Conservation (phyloP, 2,329 filamentous ascomycete genomes). For the Neofusicoccum kwambonambiense region DNA sequence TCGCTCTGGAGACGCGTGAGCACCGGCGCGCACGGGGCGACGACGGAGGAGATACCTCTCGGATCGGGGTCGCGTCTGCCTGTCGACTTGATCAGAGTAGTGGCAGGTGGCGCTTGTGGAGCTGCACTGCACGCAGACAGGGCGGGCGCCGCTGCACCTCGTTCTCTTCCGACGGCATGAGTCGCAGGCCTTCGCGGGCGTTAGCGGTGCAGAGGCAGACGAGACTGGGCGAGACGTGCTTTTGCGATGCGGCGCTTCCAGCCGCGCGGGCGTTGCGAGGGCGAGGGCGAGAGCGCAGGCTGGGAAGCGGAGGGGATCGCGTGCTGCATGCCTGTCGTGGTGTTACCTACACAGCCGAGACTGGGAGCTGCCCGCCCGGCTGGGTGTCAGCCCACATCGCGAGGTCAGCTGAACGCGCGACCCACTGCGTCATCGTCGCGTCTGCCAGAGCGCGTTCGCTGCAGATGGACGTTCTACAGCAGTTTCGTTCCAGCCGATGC, state of each 20-base stretch:
- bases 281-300: background rate
- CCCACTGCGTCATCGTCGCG: background rate
- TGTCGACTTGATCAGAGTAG: background rate
- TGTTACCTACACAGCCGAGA: background rate
- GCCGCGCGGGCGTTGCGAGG: background rate
- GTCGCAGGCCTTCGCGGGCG: background rate
- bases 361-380: background rate
- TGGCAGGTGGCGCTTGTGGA: background rate
- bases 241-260: conserved; percentile 12
- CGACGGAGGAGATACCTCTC: background rate
- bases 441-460: no score
- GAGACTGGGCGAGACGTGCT: background rate
- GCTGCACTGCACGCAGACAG: background rate
- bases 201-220: background rate
- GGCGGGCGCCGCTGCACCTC: conserved; percentile 3
- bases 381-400: background rate
- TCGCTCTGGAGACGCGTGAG: background rate
- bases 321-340: conserved; percentile 1
- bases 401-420: background rate
- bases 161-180: background rate
- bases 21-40: no score
- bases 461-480: no score
- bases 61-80: background rate
- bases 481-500: no score
- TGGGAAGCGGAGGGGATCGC: background rate